Evolutionary conservation across 2,329 filamentous ascomycete species (phyloP), one percentile per base, ranked within the genome.

Genomic region (Davidsoniella australis): DNA sequence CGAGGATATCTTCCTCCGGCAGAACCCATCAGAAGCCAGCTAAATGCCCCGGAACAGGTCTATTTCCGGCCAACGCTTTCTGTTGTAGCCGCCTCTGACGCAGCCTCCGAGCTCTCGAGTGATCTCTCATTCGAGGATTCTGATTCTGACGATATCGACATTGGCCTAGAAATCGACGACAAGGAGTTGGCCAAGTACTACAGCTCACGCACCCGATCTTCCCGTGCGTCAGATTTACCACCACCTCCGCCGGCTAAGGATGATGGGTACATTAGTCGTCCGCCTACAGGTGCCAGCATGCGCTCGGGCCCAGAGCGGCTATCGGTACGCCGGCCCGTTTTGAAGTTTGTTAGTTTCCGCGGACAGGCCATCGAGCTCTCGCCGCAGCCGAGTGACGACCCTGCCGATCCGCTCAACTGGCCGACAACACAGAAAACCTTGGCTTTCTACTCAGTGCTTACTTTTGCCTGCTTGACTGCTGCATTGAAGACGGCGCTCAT

Each of bases 361-460:
- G 48, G 48, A n/a, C 16, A 20, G 14, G 17, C 61, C 12, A 65
- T 71, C 56, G 71, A 73, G 58, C 59, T 74, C 42, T 66, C 71
- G 8, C 73, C 74, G 2, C 73, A 73, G 57, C 73, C 73, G 0
- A 76, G 70, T 48, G 69, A 75, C 49, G 69, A 73, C 49, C 62
- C 65, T 0, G 64, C 68, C 20, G 74, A 77, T 58, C 73, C 73
- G 46, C 55, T 76, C 58, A 78, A 78, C 56, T 78, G 73, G 75
- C 66, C 70, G 2, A 53, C 59, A 23, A 72, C 70, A 68, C 71
- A 68, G 53, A 76, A 75, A 49, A 68, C 75, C 23, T 41, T 47
- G 6, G 69, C 71, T 52, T 65, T 72, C 20, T 56, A 61, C 2
- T 63, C 70, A 1, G 58, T 78, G 0, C 59, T 76, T 14, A 57